Conservation (phyloP, 306 rosid genomes). For the Prunus mongolica region DNA sequence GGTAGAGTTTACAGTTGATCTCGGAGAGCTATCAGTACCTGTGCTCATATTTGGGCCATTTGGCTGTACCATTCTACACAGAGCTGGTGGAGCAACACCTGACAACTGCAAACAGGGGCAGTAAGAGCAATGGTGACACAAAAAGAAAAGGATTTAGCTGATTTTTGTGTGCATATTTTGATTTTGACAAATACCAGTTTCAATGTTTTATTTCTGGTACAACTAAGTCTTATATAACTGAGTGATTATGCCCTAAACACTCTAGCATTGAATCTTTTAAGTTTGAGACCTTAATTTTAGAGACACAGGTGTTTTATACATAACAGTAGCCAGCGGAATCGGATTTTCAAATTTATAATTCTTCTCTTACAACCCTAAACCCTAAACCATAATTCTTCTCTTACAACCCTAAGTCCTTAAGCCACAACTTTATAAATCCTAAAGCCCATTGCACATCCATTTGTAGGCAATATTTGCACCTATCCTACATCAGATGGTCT, state of each 20-base stretch:
- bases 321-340: neutral
- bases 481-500: neutral
- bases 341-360: neutral
- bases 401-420: neutral
- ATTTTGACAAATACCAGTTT: neutral
- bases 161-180: neutral
- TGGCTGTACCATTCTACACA: conserved; percentile 69
- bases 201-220: neutral
- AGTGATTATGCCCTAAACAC: neutral
- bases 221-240: neutral
- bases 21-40: conserved; percentile 67
- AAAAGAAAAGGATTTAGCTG: neutral
- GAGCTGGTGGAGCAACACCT: conserved; percentile 80
- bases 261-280: neutral
- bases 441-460: neutral
- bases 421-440: neutral
- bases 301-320: neutral
- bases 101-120: conserved; percentile 66
- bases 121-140: conserved; percentile 8
- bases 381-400: neutral
- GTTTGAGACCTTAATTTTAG: neutral
- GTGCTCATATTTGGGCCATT: conserved; percentile 63
- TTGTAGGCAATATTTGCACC: neutral
- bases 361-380: neutral
- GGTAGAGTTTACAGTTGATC: conserved; percentile 78